These are phyloP conservation scores for Tylopilus sp. DNA, from an alignment of 768 basidiomycete genomes.

Conservation along the genomic window DNA sequence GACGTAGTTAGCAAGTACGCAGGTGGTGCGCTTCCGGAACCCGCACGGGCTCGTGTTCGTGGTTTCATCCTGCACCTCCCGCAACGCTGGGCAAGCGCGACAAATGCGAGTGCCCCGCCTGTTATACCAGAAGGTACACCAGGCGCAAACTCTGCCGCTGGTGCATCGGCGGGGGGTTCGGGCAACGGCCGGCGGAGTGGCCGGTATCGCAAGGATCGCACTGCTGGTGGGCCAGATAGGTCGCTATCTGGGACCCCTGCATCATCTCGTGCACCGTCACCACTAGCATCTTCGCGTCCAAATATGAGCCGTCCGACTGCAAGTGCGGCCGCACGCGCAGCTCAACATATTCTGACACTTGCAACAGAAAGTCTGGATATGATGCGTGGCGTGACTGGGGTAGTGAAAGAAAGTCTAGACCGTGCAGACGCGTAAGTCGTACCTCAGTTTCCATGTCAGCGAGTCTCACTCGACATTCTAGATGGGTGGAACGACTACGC, in stretches of 20 bases:
- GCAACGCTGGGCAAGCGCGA: constrained; percentile 64
- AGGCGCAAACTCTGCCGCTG: constrained; percentile 36
- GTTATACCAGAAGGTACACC: constrained; percentile 27
- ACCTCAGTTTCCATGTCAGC: neutral
- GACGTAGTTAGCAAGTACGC: constrained; percentile 84
- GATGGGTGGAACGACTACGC: constrained; percentile 82
- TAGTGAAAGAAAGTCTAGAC: constrained; percentile 85
- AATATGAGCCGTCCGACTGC: constrained; percentile 35
- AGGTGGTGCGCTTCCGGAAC: constrained; percentile 83
- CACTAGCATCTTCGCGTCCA: constrained; percentile 24
- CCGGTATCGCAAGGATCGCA: constrained; percentile 38
- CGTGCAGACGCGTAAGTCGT: constrained; percentile 74
- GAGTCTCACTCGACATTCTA: constrained; percentile 24
- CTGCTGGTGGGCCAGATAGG: constrained; percentile 33
- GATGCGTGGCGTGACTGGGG: constrained; percentile 84
- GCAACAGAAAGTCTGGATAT: constrained; percentile 92
- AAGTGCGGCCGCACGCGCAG: constrained; percentile 64
- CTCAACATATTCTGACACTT: constrained; percentile 76
- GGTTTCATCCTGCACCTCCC: constrained; percentile 80
- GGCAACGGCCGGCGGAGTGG: constrained; percentile 17
- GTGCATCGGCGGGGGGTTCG: constrained; percentile 25
- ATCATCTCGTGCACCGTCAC: constrained; percentile 36
- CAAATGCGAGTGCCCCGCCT: constrained; percentile 23
- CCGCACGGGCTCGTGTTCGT: constrained; percentile 68
- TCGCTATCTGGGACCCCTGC: constrained; percentile 30